Evolutionary conservation across 192 early-diverging fungal species (phyloP), one percentile per base, ranked within the genome.

Genomic region (Phlyctochytrium arcticum): DNA sequence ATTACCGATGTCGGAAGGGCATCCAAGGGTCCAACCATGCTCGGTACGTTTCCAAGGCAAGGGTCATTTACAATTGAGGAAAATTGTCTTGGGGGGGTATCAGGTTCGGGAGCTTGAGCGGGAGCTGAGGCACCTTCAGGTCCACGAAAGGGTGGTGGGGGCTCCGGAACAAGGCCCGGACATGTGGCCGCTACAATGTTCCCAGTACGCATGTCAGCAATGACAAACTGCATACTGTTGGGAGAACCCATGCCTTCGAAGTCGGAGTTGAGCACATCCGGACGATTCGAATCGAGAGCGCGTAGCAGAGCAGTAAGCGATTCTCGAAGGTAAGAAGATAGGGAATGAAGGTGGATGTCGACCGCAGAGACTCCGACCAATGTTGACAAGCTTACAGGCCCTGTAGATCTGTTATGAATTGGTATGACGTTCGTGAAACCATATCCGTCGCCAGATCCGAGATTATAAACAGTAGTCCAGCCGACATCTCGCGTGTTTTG

Each of bases 391-490:
- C 46, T 29, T 24, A 26, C 15, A 12, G 29, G 29, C 5, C 12
- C 7, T 26, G n/a, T 23, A 2, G 26, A 27, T 34, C 54, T 12
- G 3, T 55, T 7, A 44, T 48, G 37, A 9, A 66, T 34, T 10
- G 64, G 64, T 6, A 57, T 17, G 17, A 66, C 53, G 32, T 66
- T 66, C 6, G 64, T 66, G 15, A 66, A 47, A 6, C 64, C 64
- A 44, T 57, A 66, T 6, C 64, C 64, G 29, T 66, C 64, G 15
- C 64, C 64, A n/a, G 64, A 66, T 31, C 64, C 64, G 8, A 66
- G 55, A 57, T 66, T 48, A 48, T 66, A 66, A 29, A 39, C 48
- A 21, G 17, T 12, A 12, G 64, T 66, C 64, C 64, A 66, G 31
- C 64, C 44, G 21, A 17, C 36, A 2, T 5, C 5, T 9, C 7